A percentile compares a stretch with the other conserved stretches of the same genome.
phyloP scores from a whole-genome alignment of 805 yeast genomes.

The Babjeviella inositovora region DNA sequence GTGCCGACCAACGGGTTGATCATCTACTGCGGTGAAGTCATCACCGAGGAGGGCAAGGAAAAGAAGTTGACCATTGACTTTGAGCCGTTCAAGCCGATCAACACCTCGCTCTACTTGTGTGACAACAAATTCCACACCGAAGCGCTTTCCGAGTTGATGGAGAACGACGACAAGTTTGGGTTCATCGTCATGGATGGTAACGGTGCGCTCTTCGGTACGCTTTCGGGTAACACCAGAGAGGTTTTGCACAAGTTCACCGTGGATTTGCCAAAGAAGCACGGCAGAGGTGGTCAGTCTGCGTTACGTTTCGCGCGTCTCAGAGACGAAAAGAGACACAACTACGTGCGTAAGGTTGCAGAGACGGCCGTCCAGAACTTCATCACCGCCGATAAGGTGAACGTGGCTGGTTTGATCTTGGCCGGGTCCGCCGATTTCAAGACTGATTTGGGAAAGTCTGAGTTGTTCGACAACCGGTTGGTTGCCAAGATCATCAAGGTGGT shows the following conservation, averaged over 20 bases:
- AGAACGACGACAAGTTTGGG: conserved; percentile 92
- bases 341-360: conserved; percentile 96
- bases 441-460: conserved; percentile 82
- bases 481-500: conserved; percentile 83
- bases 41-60: conserved; percentile 95
- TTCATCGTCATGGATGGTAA: conserved; percentile 99
- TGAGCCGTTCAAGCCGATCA: conserved; percentile 98
- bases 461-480: conserved; percentile 82
- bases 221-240: conserved; percentile 94
- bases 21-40: conserved; percentile 94
- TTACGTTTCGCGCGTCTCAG: conserved; percentile 97
- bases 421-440: conserved; percentile 99
- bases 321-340: conserved; percentile 98
- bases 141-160: conserved; percentile 84
- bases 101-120: conserved; percentile 90
- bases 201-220: conserved; percentile 90
- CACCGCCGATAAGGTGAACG: conserved; percentile 87
- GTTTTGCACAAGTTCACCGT: conserved; percentile 92
- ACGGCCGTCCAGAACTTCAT: conserved; percentile 95
- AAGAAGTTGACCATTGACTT: conserved; percentile 93
- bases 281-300: conserved; percentile 99
- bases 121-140: conserved; percentile 98
- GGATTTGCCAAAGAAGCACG: conserved; percentile 98
- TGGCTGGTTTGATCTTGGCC: conserved; percentile 87
- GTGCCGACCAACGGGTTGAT: conserved; percentile 95